Base-by-base conservation (phyloP, 768 basidiomycete genomes). In the Stropharia rugosoannulata region DNA sequence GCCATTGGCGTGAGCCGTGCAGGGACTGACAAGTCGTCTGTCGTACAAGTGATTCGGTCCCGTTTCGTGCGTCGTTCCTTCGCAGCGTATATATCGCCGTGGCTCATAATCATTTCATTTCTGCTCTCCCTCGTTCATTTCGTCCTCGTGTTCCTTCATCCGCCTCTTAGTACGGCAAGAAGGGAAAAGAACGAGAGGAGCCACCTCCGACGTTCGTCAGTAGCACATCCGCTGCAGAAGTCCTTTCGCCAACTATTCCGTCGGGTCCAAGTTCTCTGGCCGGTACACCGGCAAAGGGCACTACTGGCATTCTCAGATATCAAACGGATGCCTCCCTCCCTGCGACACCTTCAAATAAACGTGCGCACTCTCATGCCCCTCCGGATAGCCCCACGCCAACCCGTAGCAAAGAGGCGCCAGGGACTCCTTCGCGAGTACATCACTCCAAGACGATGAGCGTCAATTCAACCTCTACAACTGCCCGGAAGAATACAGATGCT, bases 31-130 rank as follows among this genome's bases (percentile, higher is more conserved):
- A 79, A 71, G 68, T 43, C 57, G 54, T 79, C 81, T 29, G 80
- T 85, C 54, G 76, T 82, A 27, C 74, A 79, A 57, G 81, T 81
- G 64, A 81, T 84, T 49, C 80, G 83, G 63, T 84, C 83, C 63
- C 77, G 84, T 68, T 83, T 85, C 62, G 82, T 84, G 60, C 63
- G 81, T 78, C 25, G 51, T 19, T 51, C 39, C 54, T 41, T 35
- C 50, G 44, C 43, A 49, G 39, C 41, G 46, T 50, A 41, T 45
- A 47, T 35, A 51, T 35, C 49, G 59, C 48, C 51, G 53, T 59
- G 56, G 22, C 57, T 60, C 49, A 45, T 52, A 4, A 39, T 43
- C 25, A 29, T 37, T 32, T 36, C 37, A 35, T 29, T 35, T 42
- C 29, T 52, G 29, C 18, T 51, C 38, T 39, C 48, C 38, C 49